phyloP scores from a whole-genome alignment of 1,139 yeast species.

The Candida anutae region DNA sequence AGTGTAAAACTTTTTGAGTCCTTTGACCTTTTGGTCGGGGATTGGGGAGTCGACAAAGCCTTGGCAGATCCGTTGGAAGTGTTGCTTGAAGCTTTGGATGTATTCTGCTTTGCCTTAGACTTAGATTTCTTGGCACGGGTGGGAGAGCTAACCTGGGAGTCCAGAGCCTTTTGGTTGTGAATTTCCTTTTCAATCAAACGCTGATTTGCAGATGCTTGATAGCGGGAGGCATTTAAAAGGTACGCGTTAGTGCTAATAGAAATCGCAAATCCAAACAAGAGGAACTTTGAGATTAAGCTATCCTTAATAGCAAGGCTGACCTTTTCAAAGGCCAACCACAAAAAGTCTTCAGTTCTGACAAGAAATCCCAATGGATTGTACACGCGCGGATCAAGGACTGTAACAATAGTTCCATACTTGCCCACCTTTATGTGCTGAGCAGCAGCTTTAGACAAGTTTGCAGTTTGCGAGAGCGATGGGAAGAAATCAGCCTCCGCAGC shows the following conservation, averaged over 20 bases:
- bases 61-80: constrained; percentile 2
- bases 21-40: not conserved
- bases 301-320: constrained; percentile 75
- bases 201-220: constrained; percentile 39
- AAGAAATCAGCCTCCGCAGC: constrained; percentile 11
- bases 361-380: constrained; percentile 63
- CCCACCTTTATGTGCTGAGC: constrained; percentile 38
- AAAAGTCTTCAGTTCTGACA: constrained; percentile 58
- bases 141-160: constrained; percentile 2
- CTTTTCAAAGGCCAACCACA: constrained; percentile 45
- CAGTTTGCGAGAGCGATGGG: constrained; percentile 22
- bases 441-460: constrained; percentile 29
- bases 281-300: constrained; percentile 69
- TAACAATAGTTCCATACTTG: constrained; percentile 48
- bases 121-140: constrained; percentile 3
- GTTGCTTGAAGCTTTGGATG: constrained; percentile 6
- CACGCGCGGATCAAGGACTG: constrained; percentile 57
- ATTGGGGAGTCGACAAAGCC: constrained; percentile 1
- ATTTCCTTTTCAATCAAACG: constrained; percentile 37
- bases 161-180: constrained; percentile 17
- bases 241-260: constrained; percentile 80
- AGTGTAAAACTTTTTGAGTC: constrained; percentile 1
- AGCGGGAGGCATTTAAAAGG: constrained; percentile 68
- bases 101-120: constrained; percentile 10
- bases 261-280: constrained; percentile 64